Base-by-base conservation (phyloP, 2,329 filamentous ascomycete species). In the Pezicula carpinea region DNA sequence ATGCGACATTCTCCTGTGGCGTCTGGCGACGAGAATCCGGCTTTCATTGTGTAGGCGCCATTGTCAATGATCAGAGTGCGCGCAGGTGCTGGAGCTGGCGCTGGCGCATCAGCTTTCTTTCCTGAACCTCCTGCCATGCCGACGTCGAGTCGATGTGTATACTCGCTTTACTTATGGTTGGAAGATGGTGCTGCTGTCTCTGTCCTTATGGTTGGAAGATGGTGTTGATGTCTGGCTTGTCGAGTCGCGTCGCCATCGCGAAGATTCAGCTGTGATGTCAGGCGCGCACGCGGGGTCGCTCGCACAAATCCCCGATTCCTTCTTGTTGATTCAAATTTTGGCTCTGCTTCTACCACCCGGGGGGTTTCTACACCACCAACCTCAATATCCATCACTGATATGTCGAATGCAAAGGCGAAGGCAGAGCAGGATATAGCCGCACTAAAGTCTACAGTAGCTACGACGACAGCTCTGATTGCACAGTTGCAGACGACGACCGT, bases 61-160 rank as follows among this genome's bases (percentile, higher is more conserved):
- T 97, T 96, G 71, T 99, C 93, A 61, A 99, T 75, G 39, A 99
- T 77, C 45, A 99, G 82, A 0, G 91, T 96, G 49, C 73, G 79
- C 2, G 74, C 63, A 0, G 84, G 83, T 6, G 79, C 19, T 26
- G 23, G 18, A 11, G 38, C 5, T 15, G n/a, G n/a, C n/a, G 38
- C 19, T 23, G 38, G 10, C 4, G 38, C 3, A 8, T 40, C 26
- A 10, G 26, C 26, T 29, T 29, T 29, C 8, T 8, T 29, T 3
- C 7, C 26, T 29, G 26, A 29, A 29, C 4, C 3, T 29, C n/a
- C 33, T 15, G 17, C 35, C 17, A 38, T 38, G 14, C 13, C 15
- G 35, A 38, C 18, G 6, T n/a, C n/a, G 15, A 21, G 32, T 34
- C 2, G 32, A 38, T 11, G 26, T 29, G 13, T 29, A 29, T 29